phyloP scores from a whole-genome alignment of 768 basidiomycete genomes.

The Flagelloscypha sp. region DNA sequence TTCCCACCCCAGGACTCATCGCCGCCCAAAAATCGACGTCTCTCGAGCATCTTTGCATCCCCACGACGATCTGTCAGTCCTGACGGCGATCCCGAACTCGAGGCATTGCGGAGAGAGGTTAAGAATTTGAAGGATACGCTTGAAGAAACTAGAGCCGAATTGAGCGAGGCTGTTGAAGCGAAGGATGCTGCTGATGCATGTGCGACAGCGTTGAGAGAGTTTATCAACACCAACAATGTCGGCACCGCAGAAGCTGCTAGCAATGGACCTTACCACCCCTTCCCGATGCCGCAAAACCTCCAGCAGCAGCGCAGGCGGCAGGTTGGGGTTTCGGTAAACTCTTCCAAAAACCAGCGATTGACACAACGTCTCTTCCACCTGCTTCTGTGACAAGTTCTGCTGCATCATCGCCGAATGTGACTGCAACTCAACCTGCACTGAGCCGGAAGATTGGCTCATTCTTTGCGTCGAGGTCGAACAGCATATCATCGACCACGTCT shows the following conservation, averaged over 20 bases:
- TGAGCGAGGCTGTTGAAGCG: constrained; percentile 75
- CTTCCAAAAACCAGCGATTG: constrained; percentile 46
- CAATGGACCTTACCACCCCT: constrained; percentile 27
- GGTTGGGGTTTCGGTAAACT: constrained; percentile 50
- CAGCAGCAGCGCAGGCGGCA: constrained; percentile 16
- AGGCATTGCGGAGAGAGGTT: constrained; percentile 55
- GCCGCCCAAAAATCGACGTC: constrained; percentile 25
- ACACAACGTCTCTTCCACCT: constrained; percentile 17
- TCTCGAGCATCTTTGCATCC: constrained; percentile 48
- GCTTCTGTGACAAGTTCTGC: constrained; percentile 19
- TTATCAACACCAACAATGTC: constrained; percentile 67
- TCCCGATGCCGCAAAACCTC: constrained; percentile 23
- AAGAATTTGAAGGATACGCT: constrained; percentile 47
- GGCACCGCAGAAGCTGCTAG: constrained; percentile 25
- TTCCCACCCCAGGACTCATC: constrained; percentile 10
- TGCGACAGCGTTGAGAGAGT: constrained; percentile 73
- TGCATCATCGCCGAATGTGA: constrained; percentile 15
- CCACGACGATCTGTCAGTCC: constrained; percentile 31
- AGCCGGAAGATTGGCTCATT: constrained; percentile 64
- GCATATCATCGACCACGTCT: constrained; percentile 38
- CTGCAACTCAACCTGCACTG: constrained; percentile 26
- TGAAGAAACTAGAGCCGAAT: constrained; percentile 54
- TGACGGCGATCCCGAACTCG: constrained; percentile 36
- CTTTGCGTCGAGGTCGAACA: constrained; percentile 48
- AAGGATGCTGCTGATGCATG: constrained; percentile 82